Base-by-base conservation (phyloP, 345 rosid species). In the Noccaea caerulescens region DNA sequence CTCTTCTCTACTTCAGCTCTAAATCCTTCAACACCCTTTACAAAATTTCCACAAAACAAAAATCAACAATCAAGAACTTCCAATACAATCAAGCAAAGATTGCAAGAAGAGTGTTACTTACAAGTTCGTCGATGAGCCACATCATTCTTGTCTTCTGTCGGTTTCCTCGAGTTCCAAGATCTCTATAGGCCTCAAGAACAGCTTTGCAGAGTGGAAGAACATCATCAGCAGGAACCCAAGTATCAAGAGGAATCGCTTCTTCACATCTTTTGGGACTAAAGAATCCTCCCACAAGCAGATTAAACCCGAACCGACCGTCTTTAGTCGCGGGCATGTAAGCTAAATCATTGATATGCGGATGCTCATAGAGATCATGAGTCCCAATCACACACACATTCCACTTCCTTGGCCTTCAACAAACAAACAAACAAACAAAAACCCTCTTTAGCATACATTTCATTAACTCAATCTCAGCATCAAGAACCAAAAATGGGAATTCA, bases 121-220 rank as follows among this genome's bases (percentile, higher is more conserved):
- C 99, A 51, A 94, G 87, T 80, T 94, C 96, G 58, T 94, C 97
- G 33, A 94, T 89, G 65, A 94, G 69, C 97, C 99, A 94, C 99
- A 91, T 94, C 96, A 94, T 94, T 78, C 99, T 85, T 0, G 96
- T 91, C 76, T 80, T 94, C 58, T 91, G 99, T 72, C 97, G 78
- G 77, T 89, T 94, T 54, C 97, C 96, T 75, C 99, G 82, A 45
- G 7, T 12, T 34, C 99, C 97, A 69, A 94, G 97, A 87, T 94
- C 99, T 75, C 97, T 82, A 55, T 55, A 93, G 13, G 96, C 87
- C 82, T 91, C 95, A 4, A 91, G 73, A 36, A 91, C 80, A 10
- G 98, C 97, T 72, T 80, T 89, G 80, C 98, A 91, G 12, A 80
- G 55, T 2, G 94, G 86, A 54, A 86, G 50, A 47, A 89, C 84